These are phyloP conservation scores for Aegilops umbellulata DNA, from an alignment of 176 grass and related monocot genomes.

Conservation along the genomic window DNA sequence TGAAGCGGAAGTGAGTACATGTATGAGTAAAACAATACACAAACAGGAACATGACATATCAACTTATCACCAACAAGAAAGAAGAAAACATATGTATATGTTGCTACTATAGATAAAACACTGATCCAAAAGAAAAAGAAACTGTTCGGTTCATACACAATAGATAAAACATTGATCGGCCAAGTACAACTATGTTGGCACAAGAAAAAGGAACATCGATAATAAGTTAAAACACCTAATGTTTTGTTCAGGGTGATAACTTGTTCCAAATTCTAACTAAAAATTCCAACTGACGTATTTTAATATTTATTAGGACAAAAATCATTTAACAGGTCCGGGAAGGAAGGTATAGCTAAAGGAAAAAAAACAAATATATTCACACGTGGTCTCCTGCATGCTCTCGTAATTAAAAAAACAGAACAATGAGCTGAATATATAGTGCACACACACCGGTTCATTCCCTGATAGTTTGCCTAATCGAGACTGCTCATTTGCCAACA, in stretches of 20 bases:
- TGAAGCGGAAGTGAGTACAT: background rate
- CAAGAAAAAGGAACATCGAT: background rate
- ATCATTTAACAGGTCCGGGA: background rate
- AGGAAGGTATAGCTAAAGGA: background rate
- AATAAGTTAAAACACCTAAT: background rate
- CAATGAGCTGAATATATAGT: constrained; percentile 3
- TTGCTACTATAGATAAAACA: background rate
- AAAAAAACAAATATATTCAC: background rate
- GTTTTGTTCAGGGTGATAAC: background rate
- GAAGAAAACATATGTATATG: background rate
- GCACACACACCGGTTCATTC: constrained; percentile 69
- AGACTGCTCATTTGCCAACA: constrained; percentile 92
- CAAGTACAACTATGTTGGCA: no score
- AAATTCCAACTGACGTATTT: background rate
- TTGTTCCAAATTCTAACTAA: background rate
- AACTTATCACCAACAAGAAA: background rate
- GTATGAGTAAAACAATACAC: background rate
- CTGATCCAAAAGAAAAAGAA: background rate
- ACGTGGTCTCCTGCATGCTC: background rate
- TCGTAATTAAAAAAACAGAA: background rate
- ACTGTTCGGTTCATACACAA: no score
- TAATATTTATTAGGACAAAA: background rate
- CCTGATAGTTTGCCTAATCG: constrained; percentile 58
- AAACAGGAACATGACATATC: background rate
- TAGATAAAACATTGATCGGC: no score